Conservation (phyloP, 805 yeast genomes). For the Candida loeiensis region DNA sequence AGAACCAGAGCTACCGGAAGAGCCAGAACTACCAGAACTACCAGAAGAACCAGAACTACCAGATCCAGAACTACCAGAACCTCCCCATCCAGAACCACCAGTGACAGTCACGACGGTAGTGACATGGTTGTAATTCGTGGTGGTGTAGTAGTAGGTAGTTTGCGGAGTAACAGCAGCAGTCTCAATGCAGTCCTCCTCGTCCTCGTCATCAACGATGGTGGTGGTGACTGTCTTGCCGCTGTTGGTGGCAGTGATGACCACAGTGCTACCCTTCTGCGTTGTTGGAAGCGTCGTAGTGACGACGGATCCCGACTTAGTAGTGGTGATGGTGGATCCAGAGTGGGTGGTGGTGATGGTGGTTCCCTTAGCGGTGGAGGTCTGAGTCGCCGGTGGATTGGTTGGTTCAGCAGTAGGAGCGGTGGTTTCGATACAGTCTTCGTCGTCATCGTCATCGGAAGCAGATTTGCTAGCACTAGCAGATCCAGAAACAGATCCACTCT, state of each 20-base stretch:
- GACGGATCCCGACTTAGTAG: not conserved
- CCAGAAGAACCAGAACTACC: conserved; percentile 7
- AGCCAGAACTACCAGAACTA: too few species aligned
- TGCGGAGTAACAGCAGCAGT: not conserved
- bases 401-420: conserved; percentile 4
- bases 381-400: not conserved
- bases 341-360: conserved; percentile 1
- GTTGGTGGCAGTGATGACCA: conserved; percentile 5
- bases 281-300: conserved; percentile 4
- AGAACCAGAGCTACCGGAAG: too few species aligned
- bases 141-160: conserved; percentile 10
- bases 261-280: not conserved
- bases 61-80: conserved; percentile 3
- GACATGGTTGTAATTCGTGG: conserved; percentile 9
- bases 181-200: conserved; percentile 7
- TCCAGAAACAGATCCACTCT: conserved; percentile 1
- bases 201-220: conserved; percentile 11
- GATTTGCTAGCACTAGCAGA: conserved; percentile 1
- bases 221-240: conserved; percentile 4
- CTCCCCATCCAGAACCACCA: conserved; percentile 3
- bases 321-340: conserved; percentile 2
- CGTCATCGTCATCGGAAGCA: conserved; percentile 6
- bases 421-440: conserved; percentile 7
- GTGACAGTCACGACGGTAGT: conserved; percentile 7
- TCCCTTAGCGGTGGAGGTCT: not conserved